Evolutionary conservation across 2,329 filamentous ascomycete genomes (phyloP).

Genomic region (Ascochyta clinopodiicola): DNA sequence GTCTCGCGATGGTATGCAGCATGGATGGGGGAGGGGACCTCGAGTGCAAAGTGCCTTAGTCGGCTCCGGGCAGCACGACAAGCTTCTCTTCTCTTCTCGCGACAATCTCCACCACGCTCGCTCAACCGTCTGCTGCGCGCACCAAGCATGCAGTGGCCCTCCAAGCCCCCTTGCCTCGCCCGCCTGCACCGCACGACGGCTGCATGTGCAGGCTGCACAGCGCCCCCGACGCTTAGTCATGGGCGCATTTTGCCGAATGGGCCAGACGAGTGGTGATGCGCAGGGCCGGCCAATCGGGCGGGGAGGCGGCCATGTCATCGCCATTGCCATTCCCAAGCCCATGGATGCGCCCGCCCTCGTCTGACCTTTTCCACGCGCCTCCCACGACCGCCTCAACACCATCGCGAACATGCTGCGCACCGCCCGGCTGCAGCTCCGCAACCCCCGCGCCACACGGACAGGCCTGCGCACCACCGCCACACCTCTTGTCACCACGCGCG

Average conservation of each 20-base stretch:
- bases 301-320: not conserved
- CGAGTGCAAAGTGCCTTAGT: constrained; percentile 9
- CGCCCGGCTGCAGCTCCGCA: constrained; percentile 39
- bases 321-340: not conserved
- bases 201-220: not conserved
- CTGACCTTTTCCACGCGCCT: constrained; percentile 23
- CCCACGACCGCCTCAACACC: constrained; percentile 1
- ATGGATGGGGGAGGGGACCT: constrained; percentile 7
- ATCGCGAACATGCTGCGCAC: constrained; percentile 46
- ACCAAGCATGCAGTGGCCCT: not conserved
- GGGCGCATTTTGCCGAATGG: constrained; percentile 1
- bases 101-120: not conserved
- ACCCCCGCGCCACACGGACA: constrained; percentile 18
- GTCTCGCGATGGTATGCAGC: constrained; percentile 6
- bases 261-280: not conserved
- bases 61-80: not conserved
- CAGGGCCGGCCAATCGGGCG: constrained; percentile 1
- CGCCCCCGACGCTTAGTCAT: constrained; percentile 1
- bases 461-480: constrained; percentile 3
- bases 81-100: constrained; percentile 1
- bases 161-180: not conserved
- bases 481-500: constrained; percentile 23
- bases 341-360: too few species aligned
- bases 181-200: not conserved
- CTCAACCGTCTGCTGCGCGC: not conserved